Percentiles rank a stretch among this genome's conserved stretches.
phyloP scores from a whole-genome alignment of 2,329 filamentous ascomycete species.

The Nakataea oryzae region DNA sequence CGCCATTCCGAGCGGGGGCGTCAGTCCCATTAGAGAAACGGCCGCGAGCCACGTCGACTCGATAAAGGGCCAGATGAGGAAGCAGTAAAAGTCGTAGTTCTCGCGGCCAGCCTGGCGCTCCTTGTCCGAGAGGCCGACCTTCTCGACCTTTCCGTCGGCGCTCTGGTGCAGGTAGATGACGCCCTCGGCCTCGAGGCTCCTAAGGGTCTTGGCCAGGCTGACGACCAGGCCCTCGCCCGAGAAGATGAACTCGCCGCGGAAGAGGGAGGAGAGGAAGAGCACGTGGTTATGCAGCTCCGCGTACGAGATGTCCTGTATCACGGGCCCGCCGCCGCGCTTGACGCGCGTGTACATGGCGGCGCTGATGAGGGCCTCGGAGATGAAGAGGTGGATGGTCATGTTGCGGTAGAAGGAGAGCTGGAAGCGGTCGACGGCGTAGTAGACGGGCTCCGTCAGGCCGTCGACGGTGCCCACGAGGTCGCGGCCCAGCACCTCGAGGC shows the following conservation, averaged over 20 bases:
- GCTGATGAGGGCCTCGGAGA: constrained; percentile 83
- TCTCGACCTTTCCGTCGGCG: constrained; percentile 44
- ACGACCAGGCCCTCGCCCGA: constrained; percentile 69
- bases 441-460: constrained; percentile 80
- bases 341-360: constrained; percentile 83
- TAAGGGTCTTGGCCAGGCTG: constrained; percentile 74
- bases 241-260: constrained; percentile 96
- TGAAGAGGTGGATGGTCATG: constrained; percentile 98
- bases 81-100: constrained; percentile 98
- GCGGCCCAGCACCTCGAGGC: constrained; percentile 82
- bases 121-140: constrained; percentile 62
- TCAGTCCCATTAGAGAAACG: constrained; percentile 76
- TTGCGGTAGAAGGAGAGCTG: constrained; percentile 97
- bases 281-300: constrained; percentile 67
- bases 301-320: constrained; percentile 70
- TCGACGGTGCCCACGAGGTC: constrained; percentile 74
- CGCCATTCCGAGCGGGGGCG: constrained; percentile 52
- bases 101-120: constrained; percentile 76
- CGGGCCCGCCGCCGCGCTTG: constrained; percentile 79
- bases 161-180: constrained; percentile 60
- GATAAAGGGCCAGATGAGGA: constrained; percentile 96
- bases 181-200: constrained; percentile 65
- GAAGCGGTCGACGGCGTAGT: constrained; percentile 90
- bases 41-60: constrained; percentile 89
- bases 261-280: constrained; percentile 82